Percentiles rank a stretch among this genome's conserved stretches.
Evolutionary conservation across 805 yeast genomes (phyloP).

Genomic region (Ogataea pignaliae): DNA sequence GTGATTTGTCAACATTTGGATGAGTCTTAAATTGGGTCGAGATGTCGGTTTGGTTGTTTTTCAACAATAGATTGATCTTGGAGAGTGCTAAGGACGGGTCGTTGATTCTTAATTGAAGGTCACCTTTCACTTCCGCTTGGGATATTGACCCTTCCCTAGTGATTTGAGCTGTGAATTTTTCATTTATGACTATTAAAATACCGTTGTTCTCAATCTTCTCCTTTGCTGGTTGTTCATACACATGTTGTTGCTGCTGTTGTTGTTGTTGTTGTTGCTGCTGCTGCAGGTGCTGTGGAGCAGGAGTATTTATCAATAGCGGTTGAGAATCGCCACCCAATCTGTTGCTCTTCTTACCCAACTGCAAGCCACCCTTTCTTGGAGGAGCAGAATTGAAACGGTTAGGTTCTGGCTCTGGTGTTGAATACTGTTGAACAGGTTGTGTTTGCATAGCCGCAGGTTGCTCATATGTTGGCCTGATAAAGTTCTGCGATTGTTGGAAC

Average conservation of each 20-base stretch:
- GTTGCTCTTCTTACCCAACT: conserved; percentile 57
- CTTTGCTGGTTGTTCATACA: conserved; percentile 21
- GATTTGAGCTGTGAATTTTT: conserved; percentile 71
- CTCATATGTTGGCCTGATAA: conserved; percentile 16
- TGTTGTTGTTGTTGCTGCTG: conserved; percentile 18
- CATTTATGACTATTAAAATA: conserved; percentile 71
- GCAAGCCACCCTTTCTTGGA: conserved; percentile 67
- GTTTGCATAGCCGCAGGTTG: conserved; percentile 10
- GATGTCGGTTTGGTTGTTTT: conserved; percentile 42
- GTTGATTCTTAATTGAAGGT: conserved; percentile 80
- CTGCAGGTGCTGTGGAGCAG: conserved; percentile 22
- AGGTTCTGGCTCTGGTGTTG: conserved; percentile 14
- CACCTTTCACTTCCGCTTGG: conserved; percentile 83
- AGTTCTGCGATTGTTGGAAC: conserved; percentile 19
- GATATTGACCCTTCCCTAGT: conserved; percentile 76
- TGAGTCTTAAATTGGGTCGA: conserved; percentile 80
- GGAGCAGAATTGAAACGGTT: conserved; percentile 26
- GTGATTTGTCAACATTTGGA: conserved; percentile 85
- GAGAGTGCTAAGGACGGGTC: conserved; percentile 67
- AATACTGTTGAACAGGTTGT: conserved; percentile 15
- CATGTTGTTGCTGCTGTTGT: conserved; percentile 14
- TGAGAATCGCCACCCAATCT: conserved; percentile 22
- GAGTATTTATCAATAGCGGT: conserved; percentile 28
- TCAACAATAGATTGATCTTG: conserved; percentile 52
- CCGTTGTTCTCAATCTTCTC: conserved; percentile 58